These are phyloP conservation scores for Persicaria maculosa DNA, from an alignment of 148 eudicot genomes.

Conservation along the genomic window DNA sequence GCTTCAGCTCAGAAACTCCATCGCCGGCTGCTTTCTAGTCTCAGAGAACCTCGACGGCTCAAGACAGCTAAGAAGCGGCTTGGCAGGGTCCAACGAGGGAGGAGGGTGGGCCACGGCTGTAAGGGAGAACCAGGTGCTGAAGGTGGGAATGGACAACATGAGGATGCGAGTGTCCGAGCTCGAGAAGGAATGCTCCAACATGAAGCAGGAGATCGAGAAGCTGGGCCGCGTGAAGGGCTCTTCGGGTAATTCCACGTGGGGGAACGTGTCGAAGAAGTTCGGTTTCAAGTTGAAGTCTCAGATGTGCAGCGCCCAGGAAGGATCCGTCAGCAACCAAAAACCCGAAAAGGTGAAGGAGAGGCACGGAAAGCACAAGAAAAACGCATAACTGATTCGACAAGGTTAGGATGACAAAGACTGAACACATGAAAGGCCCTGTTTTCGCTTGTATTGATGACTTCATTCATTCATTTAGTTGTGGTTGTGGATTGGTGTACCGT, in stretches of 20 bases:
- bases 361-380: constrained; percentile 48
- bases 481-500: not conserved
- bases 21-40: constrained; percentile 79
- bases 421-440: too few species aligned
- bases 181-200: constrained; percentile 78
- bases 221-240: constrained; percentile 50
- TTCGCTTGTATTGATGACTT: not conserved
- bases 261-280: constrained; percentile 58
- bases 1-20: constrained; percentile 79
- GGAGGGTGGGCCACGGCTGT: constrained; percentile 57
- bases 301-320: constrained; percentile 91
- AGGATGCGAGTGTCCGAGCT: constrained; percentile 83
- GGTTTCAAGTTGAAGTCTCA: constrained; percentile 76
- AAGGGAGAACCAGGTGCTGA: constrained; percentile 73
- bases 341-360: constrained; percentile 38
- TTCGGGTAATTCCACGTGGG: constrained; percentile 37
- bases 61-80: constrained; percentile 55
- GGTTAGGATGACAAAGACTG: too few species aligned
- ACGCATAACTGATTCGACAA: constrained; percentile 8
- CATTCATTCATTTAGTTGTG: constrained; percentile 8
- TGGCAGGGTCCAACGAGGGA: constrained; percentile 44
- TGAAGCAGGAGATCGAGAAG: constrained; percentile 78
- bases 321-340: constrained; percentile 67
- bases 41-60: constrained; percentile 80
- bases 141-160: constrained; percentile 93